These are phyloP conservation scores for Fragaria ananassa DNA, from an alignment of 306 rosid species.

Conservation along the genomic window DNA sequence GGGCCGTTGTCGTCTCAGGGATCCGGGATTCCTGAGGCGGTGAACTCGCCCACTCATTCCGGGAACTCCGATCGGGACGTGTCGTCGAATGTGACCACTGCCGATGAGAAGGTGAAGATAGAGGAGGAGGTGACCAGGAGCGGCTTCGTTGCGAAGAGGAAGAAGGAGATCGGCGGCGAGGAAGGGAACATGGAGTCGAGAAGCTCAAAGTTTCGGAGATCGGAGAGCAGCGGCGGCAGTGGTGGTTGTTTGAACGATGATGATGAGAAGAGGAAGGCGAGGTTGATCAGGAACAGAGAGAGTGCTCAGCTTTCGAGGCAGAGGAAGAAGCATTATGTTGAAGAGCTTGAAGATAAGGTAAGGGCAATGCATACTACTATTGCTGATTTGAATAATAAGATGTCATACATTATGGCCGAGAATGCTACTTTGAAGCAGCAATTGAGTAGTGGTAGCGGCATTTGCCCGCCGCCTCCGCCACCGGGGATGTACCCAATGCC, in stretches of 20 bases:
- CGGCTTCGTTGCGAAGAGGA: slow-evolving; percentile 67
- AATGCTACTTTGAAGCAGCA: slow-evolving; percentile 85
- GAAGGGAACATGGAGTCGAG: slow-evolving; percentile 52
- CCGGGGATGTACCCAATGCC: slow-evolving; percentile 73
- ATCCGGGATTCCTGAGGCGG: slow-evolving; percentile 53
- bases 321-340: slow-evolving; percentile 95
- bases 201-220: slow-evolving; percentile 53
- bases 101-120: slow-evolving; percentile 45
- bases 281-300: slow-evolving; percentile 91
- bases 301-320: slow-evolving; percentile 98
- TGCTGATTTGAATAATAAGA: slow-evolving; percentile 67
- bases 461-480: slow-evolving; percentile 51
- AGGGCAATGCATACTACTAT: slow-evolving; percentile 78
- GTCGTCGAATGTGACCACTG: slow-evolving; percentile 22
- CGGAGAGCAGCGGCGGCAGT: slow-evolving; percentile 17
- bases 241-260: slow-evolving; percentile 28
- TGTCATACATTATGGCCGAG: slow-evolving; percentile 74
- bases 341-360: slow-evolving; percentile 91
- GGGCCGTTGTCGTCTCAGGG: slow-evolving; percentile 69
- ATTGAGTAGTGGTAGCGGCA: slow-evolving; percentile 52
- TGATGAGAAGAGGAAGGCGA: slow-evolving; percentile 64
- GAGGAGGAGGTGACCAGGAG: slow-evolving; percentile 42
- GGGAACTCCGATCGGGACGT: slow-evolving; percentile 32
- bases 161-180: slow-evolving; percentile 40
- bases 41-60: slow-evolving; percentile 40